Conservation (phyloP, 208 protist species). For the Acanthamoeba lenticulata region DNA sequence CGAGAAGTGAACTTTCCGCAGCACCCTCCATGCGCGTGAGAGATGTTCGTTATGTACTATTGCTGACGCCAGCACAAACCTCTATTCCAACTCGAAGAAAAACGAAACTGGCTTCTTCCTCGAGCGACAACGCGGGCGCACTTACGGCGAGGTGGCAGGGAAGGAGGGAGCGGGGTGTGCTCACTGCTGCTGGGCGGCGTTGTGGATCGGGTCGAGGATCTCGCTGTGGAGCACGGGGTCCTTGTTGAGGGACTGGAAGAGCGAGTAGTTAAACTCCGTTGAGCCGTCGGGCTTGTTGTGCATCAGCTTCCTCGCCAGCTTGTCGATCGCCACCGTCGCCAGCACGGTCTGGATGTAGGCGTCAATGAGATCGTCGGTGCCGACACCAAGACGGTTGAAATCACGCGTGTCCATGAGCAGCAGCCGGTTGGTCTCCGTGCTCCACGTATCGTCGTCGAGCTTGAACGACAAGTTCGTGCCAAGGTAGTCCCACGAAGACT, state of each 20-base stretch:
- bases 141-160: no score
- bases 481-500: slow-evolving; percentile 79
- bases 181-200: no score
- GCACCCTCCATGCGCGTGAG: no score
- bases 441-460: slow-evolving; percentile 74
- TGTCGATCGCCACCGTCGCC: slow-evolving; percentile 84
- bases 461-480: slow-evolving; percentile 85
- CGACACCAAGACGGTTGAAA: slow-evolving; percentile 85
- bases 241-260: slow-evolving; percentile 66
- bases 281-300: not conserved
- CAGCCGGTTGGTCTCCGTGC: slow-evolving; percentile 83
- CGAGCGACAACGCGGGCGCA: no score
- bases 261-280: slow-evolving; percentile 44
- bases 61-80: no score
- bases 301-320: slow-evolving; percentile 74
- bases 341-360: slow-evolving; percentile 85
- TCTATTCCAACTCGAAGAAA: no score
- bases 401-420: slow-evolving; percentile 84
- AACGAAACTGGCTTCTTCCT: no score
- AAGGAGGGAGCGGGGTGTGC: no score
- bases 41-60: no score
- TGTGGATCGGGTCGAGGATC: slow-evolving; percentile 57
- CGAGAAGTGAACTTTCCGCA: slow-evolving; percentile 31
- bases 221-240: slow-evolving; percentile 33
- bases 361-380: slow-evolving; percentile 86